Evolutionary conservation across 2,329 filamentous ascomycete species (phyloP), one percentile per base, ranked within the genome.

Genomic region (Neoarthrinium moseri): DNA sequence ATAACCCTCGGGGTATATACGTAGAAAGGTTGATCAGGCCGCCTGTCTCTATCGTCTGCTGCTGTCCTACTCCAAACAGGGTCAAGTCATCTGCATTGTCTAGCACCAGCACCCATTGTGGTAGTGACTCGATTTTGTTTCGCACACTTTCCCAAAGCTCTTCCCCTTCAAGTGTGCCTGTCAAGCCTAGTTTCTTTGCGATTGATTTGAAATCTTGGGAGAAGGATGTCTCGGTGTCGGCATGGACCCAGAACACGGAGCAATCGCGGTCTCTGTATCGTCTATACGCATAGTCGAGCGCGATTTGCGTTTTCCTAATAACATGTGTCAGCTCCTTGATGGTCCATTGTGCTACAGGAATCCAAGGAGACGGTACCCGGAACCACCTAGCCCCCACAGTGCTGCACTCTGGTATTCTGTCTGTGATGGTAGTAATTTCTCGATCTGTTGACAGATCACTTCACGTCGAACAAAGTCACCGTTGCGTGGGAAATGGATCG

Each of bases 51-150:
- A n/a, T n/a, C 30, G 30, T 6, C 15, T 30, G 12, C 18, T 46
- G 4, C 15, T 41, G 10, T 13, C 20, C 39, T 18, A 56, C 51
- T 1, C 60, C 54, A 44, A 65, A 66, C 1, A 66, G 43, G 3
- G 23, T 26, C 1, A 65, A 43, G 21, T 66, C 53, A 43, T 68
- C 60, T 4, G 59, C 62, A 26, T 68, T 69, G 13, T 68, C 64
- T 10, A 67, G 35, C 10, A 69, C 32, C 4, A 68, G 36, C 1
- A 68, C 34, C 64, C 61, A 69, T 27, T 10, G 29, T 4, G 26
- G 8, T 5, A 45, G 15, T 2, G 49, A 33, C 43, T 60, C 49
- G 5, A 64, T 57, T 0, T 20, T 18, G 1, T 45, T 24, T 1
- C 52, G 51, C 2, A 61, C 57, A 0, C 43, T 50, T 11, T 29